Base-by-base conservation (phyloP, 169 alveolate species). In the Hepatocystis sp. region DNA sequence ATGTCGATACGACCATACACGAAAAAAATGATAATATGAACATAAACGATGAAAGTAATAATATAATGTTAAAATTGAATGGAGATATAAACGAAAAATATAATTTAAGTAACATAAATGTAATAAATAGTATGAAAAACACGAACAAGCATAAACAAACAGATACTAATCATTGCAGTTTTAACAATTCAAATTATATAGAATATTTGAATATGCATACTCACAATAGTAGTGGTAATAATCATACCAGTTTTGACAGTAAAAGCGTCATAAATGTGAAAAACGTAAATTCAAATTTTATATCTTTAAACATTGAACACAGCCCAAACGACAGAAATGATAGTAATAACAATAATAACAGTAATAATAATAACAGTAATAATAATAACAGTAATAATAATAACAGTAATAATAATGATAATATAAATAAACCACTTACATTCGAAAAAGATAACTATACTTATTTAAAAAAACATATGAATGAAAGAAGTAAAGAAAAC, bases 401-500 rank as follows among this genome's bases (percentile, higher is more conserved):
- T 27, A 53, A 71, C 13, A 10, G 55, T 27, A 71, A 13, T 64
- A 49, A 56, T 17, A 66, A 23, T 25, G 40, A 7, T 42, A 42
- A 19, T 52, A 23, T 28, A 40, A 71, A 58, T 27, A 71, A 71
- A 56, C 58, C 28, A 44, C 64, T 30, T 21, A 76, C 55, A 42
- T 49, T 44, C 10, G 58, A 71, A 27, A 71, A 71, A 56, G 58
- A 55, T 46, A 71, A 56, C 19, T 4, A 17, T 1, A 25, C 32
- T 28, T 52, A 15, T 55, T 11, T 71, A 32, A 71, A 46, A 42
- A 60, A 60, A n/a, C 55, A 8, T 71, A 8, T 56, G 56, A 21
- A 32, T 56, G 68, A 42, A 28, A 71, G 58, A 19, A 58, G 25
- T 71, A 76, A 71, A 42, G 86, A 71, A 53, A n/a, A n/a, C n/a